Evolutionary conservation across 129 eudicot genomes (phyloP).

Genomic region (Pittosporum tobira): DNA sequence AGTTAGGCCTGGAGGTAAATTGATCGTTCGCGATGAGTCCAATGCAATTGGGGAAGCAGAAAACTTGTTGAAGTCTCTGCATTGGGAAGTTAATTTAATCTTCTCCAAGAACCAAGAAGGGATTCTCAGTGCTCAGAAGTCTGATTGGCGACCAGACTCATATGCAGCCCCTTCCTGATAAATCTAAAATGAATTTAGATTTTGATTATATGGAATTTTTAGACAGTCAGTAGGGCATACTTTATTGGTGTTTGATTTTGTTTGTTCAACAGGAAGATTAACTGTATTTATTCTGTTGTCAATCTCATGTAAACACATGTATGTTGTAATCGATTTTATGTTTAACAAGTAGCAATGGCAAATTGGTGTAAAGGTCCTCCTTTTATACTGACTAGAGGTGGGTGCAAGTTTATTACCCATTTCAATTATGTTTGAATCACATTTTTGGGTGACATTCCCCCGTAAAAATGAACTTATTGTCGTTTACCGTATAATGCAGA

Average conservation of each 20-base stretch:
- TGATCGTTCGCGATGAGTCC: constrained; percentile 68
- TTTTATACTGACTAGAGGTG: background rate
- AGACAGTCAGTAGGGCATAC: no score
- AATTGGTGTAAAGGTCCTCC: no score
- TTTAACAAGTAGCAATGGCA: no score
- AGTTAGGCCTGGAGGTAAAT: constrained; percentile 72
- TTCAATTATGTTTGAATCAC: background rate
- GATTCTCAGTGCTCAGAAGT: constrained; percentile 62
- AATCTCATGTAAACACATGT: no score
- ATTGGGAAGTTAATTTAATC: constrained; percentile 62
- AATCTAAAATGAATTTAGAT: background rate
- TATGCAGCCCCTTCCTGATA: constrained; percentile 30
- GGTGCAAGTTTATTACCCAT: background rate
- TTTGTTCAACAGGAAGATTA: no score
- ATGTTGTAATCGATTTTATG: no score
- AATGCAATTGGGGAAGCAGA: constrained; percentile 47
- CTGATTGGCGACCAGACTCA: constrained; percentile 57
- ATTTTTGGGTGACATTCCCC: no score
- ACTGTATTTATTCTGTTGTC: no score
- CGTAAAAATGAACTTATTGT: no score
- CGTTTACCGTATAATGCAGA: no score
- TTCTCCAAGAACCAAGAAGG: constrained; percentile 47
- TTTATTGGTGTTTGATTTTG: no score
- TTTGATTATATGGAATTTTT: background rate
- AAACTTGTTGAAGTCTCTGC: constrained; percentile 59